Percentiles rank a stretch among this genome's conserved stretches.
phyloP scores from a whole-genome alignment of 2,329 filamentous ascomycete species.

The Fusarium torreyae region DNA sequence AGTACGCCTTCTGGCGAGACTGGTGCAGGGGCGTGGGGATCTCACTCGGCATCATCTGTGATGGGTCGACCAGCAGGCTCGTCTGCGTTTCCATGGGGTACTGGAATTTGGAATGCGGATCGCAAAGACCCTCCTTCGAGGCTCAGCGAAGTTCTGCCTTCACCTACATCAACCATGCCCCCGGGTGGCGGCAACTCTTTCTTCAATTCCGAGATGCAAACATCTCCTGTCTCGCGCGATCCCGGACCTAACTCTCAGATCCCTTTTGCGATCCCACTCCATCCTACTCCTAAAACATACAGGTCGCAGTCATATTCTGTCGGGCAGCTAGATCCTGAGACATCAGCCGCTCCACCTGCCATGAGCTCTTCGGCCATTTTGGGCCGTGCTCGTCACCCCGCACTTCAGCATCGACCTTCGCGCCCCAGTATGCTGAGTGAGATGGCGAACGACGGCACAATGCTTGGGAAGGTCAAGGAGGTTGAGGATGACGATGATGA shows the following conservation, averaged over 20 bases:
- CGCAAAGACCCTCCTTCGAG: slow-evolving; percentile 83
- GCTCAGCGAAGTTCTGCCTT: slow-evolving; percentile 81
- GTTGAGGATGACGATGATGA: slow-evolving; percentile 77
- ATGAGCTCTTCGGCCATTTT: slow-evolving; percentile 65
- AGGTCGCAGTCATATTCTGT: slow-evolving; percentile 98
- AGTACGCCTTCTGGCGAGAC: slow-evolving; percentile 81
- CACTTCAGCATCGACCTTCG: slow-evolving; percentile 85
- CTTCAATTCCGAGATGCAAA: slow-evolving; percentile 66
- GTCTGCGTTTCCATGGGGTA: slow-evolving; percentile 78
- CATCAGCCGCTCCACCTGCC: slow-evolving; percentile 54
- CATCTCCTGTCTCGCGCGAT: slow-evolving; percentile 67
- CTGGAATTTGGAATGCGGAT: slow-evolving; percentile 86
- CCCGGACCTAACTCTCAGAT: slow-evolving; percentile 75
- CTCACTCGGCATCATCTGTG: slow-evolving; percentile 65
- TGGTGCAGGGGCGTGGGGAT: slow-evolving; percentile 67
- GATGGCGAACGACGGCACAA: slow-evolving; percentile 74
- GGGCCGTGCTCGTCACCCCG: slow-evolving; percentile 72
- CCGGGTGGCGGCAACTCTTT: slow-evolving; percentile 64
- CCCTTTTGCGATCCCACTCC: slow-evolving; percentile 88
- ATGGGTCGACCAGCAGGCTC: slow-evolving; percentile 65
- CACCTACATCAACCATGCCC: slow-evolving; percentile 75
- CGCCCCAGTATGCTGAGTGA: slow-evolving; percentile 83
- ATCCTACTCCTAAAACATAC: slow-evolving; percentile 92
- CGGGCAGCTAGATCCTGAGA: slow-evolving; percentile 85
- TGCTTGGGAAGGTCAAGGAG: slow-evolving; percentile 79